Base-by-base conservation (phyloP, 805 yeast genomes). In the Jamesozyma rosinii region DNA sequence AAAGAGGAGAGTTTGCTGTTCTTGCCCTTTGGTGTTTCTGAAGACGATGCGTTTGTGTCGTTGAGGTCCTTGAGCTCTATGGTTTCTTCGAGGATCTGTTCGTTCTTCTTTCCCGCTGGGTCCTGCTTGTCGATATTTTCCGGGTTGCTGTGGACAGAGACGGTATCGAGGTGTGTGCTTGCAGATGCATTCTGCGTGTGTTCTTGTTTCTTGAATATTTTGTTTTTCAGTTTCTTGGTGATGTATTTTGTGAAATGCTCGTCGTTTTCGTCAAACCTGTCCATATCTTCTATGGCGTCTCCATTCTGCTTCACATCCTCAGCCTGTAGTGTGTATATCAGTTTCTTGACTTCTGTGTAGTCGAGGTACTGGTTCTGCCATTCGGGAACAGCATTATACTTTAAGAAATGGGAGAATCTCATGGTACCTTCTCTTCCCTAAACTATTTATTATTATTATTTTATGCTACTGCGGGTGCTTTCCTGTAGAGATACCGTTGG, bases 361-460 rank as follows among this genome's bases (percentile, higher is more conserved):
- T 84, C 81, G 46, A 89, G 69, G 58, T 88, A 88, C 53, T 80
- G 78, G 42, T 76, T 79, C 58, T 81, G 83, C 97, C 97, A 88
- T 54, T 83, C 94, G 2, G 96, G 95, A 43, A 83, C 84, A 31
- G 78, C 70, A 44, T 81, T 81, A 40, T 80, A 81, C 49, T 72
- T 74, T 44, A 81, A 66, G 20, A 83, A 76, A 48, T 77, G 81
- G 11, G 80, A 81, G 57, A 81, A 81, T 64, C 81, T 81, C 89
- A 81, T 81, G 14, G n/a, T 30, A 27, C n/a, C n/a, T n/a, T n/a
- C n/a, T n/a, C n/a, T n/a, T n/a, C n/a, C n/a, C n/a, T n/a, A n/a
- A n/a, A n/a, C n/a, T n/a, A n/a, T n/a, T n/a, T n/a, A n/a, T n/a
- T n/a, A n/a, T n/a, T n/a, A n/a, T n/a, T n/a, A n/a, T n/a, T n/a